These are phyloP conservation scores for Naumovozyma dairenensis DNA, from an alignment of 805 yeast genomes.

Conservation along the genomic window DNA sequence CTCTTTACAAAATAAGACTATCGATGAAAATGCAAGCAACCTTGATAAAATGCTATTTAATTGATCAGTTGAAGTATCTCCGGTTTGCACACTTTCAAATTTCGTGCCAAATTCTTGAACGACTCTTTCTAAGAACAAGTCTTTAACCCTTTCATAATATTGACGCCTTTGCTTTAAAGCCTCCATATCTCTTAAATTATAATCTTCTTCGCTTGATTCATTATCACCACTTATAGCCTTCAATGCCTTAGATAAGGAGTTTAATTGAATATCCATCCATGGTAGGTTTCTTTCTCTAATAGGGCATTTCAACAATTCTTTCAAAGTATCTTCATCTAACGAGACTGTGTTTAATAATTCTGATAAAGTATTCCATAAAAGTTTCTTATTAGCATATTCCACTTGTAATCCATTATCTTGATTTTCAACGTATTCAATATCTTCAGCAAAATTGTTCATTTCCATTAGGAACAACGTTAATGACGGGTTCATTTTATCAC, in stretches of 20 bases:
- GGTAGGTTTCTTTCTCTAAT: conserved; percentile 38
- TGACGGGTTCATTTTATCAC: conserved; percentile 45
- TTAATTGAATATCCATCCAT: conserved; percentile 47
- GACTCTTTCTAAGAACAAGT: conserved; percentile 40
- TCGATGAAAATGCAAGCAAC: conserved; percentile 38
- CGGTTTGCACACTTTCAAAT: conserved; percentile 32
- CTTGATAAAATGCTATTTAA: conserved; percentile 29
- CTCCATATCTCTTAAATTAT: conserved; percentile 51
- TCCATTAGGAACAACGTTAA: conserved; percentile 52
- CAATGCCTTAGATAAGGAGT: conserved; percentile 53
- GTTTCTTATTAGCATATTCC: conserved; percentile 68
- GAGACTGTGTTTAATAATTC: conserved; percentile 63
- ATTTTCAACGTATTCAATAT: conserved; percentile 59
- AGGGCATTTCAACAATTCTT: conserved; percentile 36
- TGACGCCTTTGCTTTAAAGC: conserved; percentile 60
- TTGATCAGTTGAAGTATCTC: conserved; percentile 23
- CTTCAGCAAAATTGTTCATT: conserved; percentile 52
- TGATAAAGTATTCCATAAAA: conserved; percentile 59
- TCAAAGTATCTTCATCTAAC: conserved; percentile 47
- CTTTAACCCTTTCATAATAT: conserved; percentile 47
- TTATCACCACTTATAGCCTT: conserved; percentile 47
- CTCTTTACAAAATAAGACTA: conserved; percentile 50
- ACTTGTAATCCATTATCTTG: conserved; percentile 79
- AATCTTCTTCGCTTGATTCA: conserved; percentile 32
- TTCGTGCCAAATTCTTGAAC: conserved; percentile 34